Evolutionary conservation across 2,329 filamentous ascomycete genomes (phyloP).

Genomic region (Colletotrichum eleusines): DNA sequence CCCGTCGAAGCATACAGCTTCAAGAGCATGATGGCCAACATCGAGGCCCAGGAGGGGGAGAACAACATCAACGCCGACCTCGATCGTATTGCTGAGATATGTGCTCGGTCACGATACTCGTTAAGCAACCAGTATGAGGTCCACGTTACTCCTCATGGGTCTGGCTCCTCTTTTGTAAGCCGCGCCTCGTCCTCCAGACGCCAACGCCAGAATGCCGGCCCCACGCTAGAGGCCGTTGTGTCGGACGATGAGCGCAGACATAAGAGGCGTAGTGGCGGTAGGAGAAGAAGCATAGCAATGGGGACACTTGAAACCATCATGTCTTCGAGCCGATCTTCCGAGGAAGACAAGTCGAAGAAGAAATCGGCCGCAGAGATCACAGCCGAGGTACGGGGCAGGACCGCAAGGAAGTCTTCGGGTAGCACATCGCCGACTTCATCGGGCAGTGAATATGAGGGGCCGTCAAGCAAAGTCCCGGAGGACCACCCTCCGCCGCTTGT

Average conservation of each 20-base stretch:
- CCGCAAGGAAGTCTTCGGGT: constrained; percentile 52
- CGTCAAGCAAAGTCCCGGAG: constrained; percentile 44
- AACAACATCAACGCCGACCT: constrained; percentile 68
- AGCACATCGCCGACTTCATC: constrained; percentile 50
- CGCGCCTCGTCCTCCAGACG: constrained; percentile 47
- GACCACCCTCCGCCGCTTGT: constrained; percentile 21
- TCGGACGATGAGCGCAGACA: constrained; percentile 67
- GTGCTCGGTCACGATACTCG: constrained; percentile 73
- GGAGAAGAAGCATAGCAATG: constrained; percentile 67
- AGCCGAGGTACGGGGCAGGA: constrained; percentile 65
- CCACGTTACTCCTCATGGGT: constrained; percentile 72
- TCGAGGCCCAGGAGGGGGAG: constrained; percentile 58
- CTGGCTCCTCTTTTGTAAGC: constrained; percentile 62
- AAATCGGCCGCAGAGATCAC: constrained; percentile 69
- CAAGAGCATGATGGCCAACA: constrained; percentile 71
- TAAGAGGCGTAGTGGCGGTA: constrained; percentile 55
- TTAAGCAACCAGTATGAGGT: constrained; percentile 76
- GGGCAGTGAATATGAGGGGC: constrained; percentile 47
- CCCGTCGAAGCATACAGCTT: constrained; percentile 74
- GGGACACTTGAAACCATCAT: constrained; percentile 76
- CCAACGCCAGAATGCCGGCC: constrained; percentile 55
- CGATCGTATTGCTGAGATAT: constrained; percentile 76
- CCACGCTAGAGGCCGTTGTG: constrained; percentile 68
- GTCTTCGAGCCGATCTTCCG: constrained; percentile 73
- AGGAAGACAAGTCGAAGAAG: constrained; percentile 71